A percentile compares a stretch with the other conserved stretches of the same genome.
These are phyloP conservation scores for Talaromyces marneffei DNA, from an alignment of 2,329 filamentous ascomycete genomes.

Conservation along the genomic window DNA sequence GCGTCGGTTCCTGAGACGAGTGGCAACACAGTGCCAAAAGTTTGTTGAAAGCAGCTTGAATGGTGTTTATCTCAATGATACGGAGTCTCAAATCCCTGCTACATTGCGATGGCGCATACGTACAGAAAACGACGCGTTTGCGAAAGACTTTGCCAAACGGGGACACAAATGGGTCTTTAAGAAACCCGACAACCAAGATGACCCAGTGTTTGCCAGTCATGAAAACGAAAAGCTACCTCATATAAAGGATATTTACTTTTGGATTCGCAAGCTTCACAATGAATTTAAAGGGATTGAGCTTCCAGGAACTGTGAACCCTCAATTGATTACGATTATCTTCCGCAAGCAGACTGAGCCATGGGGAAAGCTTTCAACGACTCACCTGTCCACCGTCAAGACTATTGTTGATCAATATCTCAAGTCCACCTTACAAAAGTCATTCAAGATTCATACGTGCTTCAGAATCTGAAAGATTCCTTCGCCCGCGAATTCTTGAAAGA, in stretches of 20 bases:
- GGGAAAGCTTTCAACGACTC: background rate
- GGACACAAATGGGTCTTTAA: conserved; percentile 11
- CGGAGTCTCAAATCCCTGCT: conserved; percentile 11
- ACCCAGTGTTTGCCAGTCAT: conserved; percentile 9
- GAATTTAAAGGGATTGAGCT: conserved; percentile 20
- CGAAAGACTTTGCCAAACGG: fast-evolving
- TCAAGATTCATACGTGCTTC: conserved; percentile 28
- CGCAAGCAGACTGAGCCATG: conserved; percentile 17
- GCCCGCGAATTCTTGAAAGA: background rate
- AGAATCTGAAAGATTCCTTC: conserved; percentile 24
- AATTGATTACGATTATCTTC: conserved; percentile 19
- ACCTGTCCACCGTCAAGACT: background rate
- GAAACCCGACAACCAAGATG: background rate
- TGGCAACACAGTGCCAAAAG: conserved; percentile 15
- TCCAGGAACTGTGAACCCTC: conserved; percentile 19
- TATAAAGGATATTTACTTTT: conserved; percentile 18
- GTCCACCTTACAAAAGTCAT: background rate
- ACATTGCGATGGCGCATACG: background rate
- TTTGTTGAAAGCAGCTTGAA: conserved; percentile 16
- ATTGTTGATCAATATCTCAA: conserved; percentile 12
- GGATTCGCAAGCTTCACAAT: conserved; percentile 18
- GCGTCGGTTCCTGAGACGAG: conserved; percentile 17
- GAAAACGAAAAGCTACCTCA: too few relatives aligned
- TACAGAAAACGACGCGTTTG: background rate
- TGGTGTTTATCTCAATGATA: conserved; percentile 15